These are phyloP conservation scores for Phoenix roebelenii DNA, from an alignment of 176 grass and related monocot genomes.

Conservation along the genomic window DNA sequence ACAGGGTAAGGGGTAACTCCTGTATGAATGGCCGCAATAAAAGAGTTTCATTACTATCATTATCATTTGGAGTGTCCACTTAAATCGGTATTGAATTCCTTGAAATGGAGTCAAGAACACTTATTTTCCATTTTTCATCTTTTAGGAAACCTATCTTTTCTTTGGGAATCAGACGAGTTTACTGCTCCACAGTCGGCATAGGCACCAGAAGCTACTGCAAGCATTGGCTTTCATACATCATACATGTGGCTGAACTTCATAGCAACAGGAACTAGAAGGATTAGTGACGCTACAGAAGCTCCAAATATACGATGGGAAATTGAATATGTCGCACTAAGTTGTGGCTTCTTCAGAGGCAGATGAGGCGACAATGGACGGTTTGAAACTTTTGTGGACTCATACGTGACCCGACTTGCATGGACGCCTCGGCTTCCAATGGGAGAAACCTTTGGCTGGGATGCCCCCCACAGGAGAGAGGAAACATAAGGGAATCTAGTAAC, in stretches of 20 bases:
- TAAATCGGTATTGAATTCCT: no score
- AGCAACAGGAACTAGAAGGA: constrained; percentile 16
- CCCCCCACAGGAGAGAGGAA: background rate
- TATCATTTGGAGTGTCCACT: no score
- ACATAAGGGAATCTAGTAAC: background rate
- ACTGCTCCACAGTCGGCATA: no score
- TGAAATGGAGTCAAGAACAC: no score
- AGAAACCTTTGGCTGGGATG: background rate
- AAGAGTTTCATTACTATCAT: no score
- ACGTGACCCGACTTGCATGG: constrained; percentile 5
- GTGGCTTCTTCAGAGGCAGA: constrained; percentile 21
- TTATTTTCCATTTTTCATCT: no score
- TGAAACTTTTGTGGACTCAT: constrained; percentile 1
- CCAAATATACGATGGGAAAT: constrained; percentile 26
- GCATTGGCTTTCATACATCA: background rate
- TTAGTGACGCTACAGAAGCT: constrained; percentile 5
- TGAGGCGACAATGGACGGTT: constrained; percentile 23
- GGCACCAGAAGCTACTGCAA: no score
- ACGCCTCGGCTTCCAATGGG: constrained; percentile 5
- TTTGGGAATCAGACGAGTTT: no score
- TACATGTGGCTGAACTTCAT: constrained; percentile 9
- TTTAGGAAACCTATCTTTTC: no score
- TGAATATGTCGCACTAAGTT: constrained; percentile 13
- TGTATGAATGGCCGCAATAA: no score
- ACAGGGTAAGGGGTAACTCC: no score